Percentiles rank a stretch among this genome's conserved stretches.
Evolutionary conservation across 2,329 filamentous ascomycete genomes (phyloP).

Genomic region (Ciborinia camelliae): DNA sequence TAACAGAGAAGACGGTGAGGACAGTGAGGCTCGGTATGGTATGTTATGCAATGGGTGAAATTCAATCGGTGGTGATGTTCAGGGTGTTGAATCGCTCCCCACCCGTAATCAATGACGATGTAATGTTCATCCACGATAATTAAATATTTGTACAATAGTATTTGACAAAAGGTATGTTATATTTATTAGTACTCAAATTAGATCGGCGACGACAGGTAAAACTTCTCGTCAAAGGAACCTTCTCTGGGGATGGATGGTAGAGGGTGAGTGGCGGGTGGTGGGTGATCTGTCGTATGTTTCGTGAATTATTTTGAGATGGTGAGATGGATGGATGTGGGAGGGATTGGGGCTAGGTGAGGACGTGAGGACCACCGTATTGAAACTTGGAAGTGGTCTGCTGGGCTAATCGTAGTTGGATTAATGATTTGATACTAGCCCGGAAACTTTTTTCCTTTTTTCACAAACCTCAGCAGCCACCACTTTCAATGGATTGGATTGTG

Average conservation of each 20-base stretch:
- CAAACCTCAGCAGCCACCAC: too few relatives aligned
- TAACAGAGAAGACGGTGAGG: neutral
- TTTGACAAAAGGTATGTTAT: neutral
- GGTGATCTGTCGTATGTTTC: neutral
- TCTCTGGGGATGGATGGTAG: neutral
- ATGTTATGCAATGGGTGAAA: neutral
- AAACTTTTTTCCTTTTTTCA: too few relatives aligned
- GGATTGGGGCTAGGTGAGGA: too few relatives aligned
- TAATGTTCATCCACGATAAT: conserved; percentile 8
- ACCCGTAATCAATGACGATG: neutral
- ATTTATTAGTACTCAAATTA: neutral
- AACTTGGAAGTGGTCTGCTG: too few relatives aligned
- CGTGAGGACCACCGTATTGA: too few relatives aligned
- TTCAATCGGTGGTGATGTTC: neutral
- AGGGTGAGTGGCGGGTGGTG: neutral
- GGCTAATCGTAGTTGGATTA: too few relatives aligned
- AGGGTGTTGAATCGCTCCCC: neutral
- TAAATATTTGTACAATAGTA: too few relatives aligned
- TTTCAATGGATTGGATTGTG: too few relatives aligned
- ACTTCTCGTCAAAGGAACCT: neutral
- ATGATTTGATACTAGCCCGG: too few relatives aligned
- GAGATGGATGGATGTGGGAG: too few relatives aligned
- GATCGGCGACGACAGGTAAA: neutral
- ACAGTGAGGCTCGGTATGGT: neutral
- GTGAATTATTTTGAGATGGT: neutral